phyloP scores from a whole-genome alignment of 2,329 filamentous ascomycete species.

The Periconia digitata region DNA sequence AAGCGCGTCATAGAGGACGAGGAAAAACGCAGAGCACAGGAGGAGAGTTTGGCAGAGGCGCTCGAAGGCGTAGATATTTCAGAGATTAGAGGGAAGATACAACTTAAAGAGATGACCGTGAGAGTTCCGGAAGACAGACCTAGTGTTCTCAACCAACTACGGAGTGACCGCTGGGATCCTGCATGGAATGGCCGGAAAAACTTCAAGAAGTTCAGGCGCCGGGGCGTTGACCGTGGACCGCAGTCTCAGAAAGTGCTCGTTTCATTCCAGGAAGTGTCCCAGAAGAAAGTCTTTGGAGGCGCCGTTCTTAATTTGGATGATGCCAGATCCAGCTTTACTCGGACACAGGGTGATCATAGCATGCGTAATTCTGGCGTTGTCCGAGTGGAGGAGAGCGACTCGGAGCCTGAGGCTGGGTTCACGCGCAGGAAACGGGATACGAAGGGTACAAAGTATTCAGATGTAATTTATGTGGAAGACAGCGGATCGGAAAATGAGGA shows the following conservation, averaged over 20 bases:
- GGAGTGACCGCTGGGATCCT: slow-evolving; percentile 75
- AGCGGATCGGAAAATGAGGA: slow-evolving; percentile 34
- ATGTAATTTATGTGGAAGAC: slow-evolving; percentile 34
- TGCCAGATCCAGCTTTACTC: slow-evolving; percentile 10
- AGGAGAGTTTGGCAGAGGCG: slow-evolving; percentile 60
- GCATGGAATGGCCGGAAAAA: slow-evolving; percentile 94
- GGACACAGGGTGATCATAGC: slow-evolving; percentile 17
- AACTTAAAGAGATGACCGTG: slow-evolving; percentile 76
- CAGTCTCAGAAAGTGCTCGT: slow-evolving; percentile 64
- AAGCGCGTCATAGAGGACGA: slow-evolving; percentile 55
- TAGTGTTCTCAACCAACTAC: slow-evolving; percentile 30
- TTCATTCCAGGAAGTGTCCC: slow-evolving; percentile 66
- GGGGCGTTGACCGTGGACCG: slow-evolving; percentile 40
- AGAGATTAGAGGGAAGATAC: slow-evolving; percentile 71
- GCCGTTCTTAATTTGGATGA: slow-evolving; percentile 70
- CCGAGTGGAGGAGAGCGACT: slow-evolving; percentile 17
- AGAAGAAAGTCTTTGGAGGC: slow-evolving; percentile 71
- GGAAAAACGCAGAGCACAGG: slow-evolving; percentile 59
- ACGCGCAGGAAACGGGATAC: slow-evolving; percentile 19
- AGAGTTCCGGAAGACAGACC: slow-evolving; percentile 39
- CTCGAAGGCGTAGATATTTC: slow-evolving; percentile 69
- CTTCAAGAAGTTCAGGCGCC: slow-evolving; percentile 81
- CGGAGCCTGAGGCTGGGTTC: slow-evolving; percentile 34
- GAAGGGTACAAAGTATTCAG: slow-evolving; percentile 13
- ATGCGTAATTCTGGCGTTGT: slow-evolving; percentile 9